Evolutionary conservation across 768 basidiomycete genomes (phyloP), one percentile per base, ranked within the genome.

Genomic region (Phaeotremella fagi): DNA sequence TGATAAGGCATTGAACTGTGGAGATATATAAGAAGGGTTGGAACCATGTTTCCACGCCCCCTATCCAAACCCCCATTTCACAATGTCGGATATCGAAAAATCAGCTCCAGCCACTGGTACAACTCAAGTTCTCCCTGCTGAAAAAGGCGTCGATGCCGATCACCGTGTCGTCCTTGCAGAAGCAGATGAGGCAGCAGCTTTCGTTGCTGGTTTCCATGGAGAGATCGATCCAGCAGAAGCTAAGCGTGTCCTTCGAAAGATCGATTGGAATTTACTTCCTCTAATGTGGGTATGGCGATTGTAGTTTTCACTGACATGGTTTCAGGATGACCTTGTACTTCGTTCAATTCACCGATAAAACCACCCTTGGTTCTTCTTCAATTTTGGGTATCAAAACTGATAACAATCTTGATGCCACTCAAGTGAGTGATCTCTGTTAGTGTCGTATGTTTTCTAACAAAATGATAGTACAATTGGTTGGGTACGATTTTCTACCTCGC

Each of bases 301-400:
- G 36, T 4, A 12, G 22, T 24, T 16, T 4, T 35, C 42, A 52
- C 38, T 22, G 38, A 4, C 18, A 55, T 36, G 51, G 54, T 2
- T 23, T 41, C 37, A 63, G 60, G 67, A 66, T 63, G 64, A 50
- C 54, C 1, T 36, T 62, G 6, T 64, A 60, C 48, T 59, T 50
- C 29, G 54, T 61, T 9, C 64, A 61, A 41, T 66, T 69, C 43
- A 54, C 60, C 16, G 64, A 66, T 51, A 69, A 69, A 52, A 66
- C 67, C 3, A 69, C 64, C 3, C 50, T 70, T 1, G 64, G 64
- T 14, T 48, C 41, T 11, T 57, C 56, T 4, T 50, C 62, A 23
- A 63, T 66, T 44, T 41, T 70, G 9, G 68, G 68, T 3, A 59
- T 70, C 54, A 64, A 58, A 53, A 52, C 33, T 2, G 62, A 64